These are phyloP conservation scores for Mucor velutinosus DNA, from an alignment of 371 early-diverging fungal genomes.

Conservation along the genomic window DNA sequence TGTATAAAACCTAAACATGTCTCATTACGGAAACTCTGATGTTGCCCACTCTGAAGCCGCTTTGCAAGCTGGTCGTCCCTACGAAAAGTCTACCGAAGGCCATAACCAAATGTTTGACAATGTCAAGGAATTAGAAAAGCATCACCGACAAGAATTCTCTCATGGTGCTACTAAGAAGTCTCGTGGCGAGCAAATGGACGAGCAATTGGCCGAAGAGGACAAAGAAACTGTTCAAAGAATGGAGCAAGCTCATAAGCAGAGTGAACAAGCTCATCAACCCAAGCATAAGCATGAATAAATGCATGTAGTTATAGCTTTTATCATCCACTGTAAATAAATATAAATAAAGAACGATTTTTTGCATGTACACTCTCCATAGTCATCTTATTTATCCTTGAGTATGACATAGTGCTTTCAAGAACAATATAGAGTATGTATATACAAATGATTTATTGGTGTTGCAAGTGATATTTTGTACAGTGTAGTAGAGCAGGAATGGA, in stretches of 20 bases:
- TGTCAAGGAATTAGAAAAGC: slow-evolving; percentile 11
- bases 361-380: not conserved
- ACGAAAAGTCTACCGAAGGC: slow-evolving; percentile 15
- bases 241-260: slow-evolving; percentile 18
- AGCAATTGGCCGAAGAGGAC: slow-evolving; percentile 22
- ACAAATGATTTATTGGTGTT: not conserved
- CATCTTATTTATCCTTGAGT: not conserved
- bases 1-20: not conserved
- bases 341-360: not conserved
- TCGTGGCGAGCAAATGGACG: slow-evolving; percentile 19
- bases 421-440: not conserved
- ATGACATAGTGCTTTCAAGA: too few species aligned
- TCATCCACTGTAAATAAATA: not conserved
- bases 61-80: slow-evolving; percentile 20
- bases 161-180: slow-evolving; percentile 15
- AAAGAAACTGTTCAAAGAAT: slow-evolving; percentile 15
- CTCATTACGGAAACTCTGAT: not conserved
- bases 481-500: not conserved
- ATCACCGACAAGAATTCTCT: slow-evolving; percentile 1
- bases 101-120: slow-evolving; percentile 24
- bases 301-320: not conserved
- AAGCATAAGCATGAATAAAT: not conserved
- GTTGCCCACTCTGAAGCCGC: slow-evolving; percentile 29
- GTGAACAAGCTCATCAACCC: slow-evolving; percentile 10
- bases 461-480: not conserved